phyloP scores from a whole-genome alignment of 768 basidiomycete species.

The Mrakia hoshinonis region DNA sequence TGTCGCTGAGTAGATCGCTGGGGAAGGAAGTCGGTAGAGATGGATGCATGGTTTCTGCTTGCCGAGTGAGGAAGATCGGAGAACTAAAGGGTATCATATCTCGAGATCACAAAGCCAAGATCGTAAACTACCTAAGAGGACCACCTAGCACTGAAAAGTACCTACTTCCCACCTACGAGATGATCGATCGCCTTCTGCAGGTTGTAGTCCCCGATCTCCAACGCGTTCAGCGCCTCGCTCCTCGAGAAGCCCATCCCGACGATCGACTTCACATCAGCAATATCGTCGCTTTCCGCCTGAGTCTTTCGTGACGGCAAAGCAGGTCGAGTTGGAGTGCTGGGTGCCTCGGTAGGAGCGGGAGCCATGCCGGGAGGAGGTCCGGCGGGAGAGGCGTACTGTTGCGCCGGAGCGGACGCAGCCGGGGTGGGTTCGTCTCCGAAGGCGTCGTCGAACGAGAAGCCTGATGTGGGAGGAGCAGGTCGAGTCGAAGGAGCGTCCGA shows the following conservation, averaged over 20 bases:
- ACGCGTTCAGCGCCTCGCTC: conserved; percentile 26
- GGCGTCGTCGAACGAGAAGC: conserved; percentile 51
- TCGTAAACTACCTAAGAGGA: too few relatives aligned
- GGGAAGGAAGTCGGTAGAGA: too few relatives aligned
- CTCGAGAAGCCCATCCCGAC: conserved; percentile 29
- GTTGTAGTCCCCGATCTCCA: conserved; percentile 31
- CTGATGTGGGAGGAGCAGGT: conserved; percentile 16
- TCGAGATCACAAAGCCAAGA: too few relatives aligned
- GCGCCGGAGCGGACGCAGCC: conserved; percentile 23
- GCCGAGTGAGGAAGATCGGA: too few relatives aligned
- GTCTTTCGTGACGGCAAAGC: conserved; percentile 18
- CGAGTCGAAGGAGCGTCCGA: conserved; percentile 33
- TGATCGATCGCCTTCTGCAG: conserved; percentile 29
- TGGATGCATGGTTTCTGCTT: too few relatives aligned
- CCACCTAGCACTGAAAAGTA: too few relatives aligned
- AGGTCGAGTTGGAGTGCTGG: conserved; percentile 3
- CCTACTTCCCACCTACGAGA: conserved; percentile 20
- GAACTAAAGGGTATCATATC: too few relatives aligned
- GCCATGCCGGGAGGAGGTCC: conserved; percentile 21
- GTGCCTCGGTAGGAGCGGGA: conserved; percentile 1
- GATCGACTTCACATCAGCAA: conserved; percentile 28
- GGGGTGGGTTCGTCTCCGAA: conserved; percentile 47
- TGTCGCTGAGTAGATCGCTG: neutral
- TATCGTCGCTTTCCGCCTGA: conserved; percentile 24
- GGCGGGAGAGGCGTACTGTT: conserved; percentile 23